A percentile compares a stretch with the other conserved stretches of the same genome.
These are phyloP conservation scores for Apiospora aurea DNA, from an alignment of 2,329 filamentous ascomycete genomes.

Conservation along the genomic window DNA sequence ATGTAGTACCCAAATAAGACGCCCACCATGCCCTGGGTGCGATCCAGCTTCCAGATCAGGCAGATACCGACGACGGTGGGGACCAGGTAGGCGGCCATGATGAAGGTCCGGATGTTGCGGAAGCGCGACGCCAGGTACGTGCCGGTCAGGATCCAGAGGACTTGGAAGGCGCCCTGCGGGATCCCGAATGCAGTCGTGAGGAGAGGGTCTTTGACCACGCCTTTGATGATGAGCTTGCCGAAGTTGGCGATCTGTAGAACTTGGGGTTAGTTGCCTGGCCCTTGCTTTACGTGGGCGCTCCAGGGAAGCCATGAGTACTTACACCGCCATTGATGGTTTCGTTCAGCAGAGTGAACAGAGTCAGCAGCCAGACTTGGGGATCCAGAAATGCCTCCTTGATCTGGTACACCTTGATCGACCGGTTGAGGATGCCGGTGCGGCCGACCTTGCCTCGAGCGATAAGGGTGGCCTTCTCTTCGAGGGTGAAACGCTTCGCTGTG, in stretches of 20 bases:
- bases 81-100: constrained; percentile 59
- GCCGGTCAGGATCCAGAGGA: constrained; percentile 60
- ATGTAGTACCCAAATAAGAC: constrained; percentile 61
- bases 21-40: constrained; percentile 49
- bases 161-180: constrained; percentile 60
- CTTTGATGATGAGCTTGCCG: constrained; percentile 62
- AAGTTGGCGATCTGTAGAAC: constrained; percentile 53
- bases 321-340: constrained; percentile 59
- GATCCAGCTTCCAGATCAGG: constrained; percentile 58
- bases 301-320: neutral
- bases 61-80: constrained; percentile 58
- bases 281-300: neutral
- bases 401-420: constrained; percentile 54
- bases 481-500: constrained; percentile 48
- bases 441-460: constrained; percentile 47
- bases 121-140: constrained; percentile 59
- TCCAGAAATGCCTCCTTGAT: constrained; percentile 55
- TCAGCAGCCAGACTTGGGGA: constrained; percentile 52
- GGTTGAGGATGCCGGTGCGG: constrained; percentile 54
- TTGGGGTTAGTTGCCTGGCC: neutral
- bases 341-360: constrained; percentile 56
- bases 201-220: constrained; percentile 50
- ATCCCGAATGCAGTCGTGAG: constrained; percentile 60
- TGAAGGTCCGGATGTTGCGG: constrained; percentile 56
- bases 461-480: constrained; percentile 52